Evolutionary conservation across 345 rosid species (phyloP).

Genomic region (Eucalyptus coolabah): DNA sequence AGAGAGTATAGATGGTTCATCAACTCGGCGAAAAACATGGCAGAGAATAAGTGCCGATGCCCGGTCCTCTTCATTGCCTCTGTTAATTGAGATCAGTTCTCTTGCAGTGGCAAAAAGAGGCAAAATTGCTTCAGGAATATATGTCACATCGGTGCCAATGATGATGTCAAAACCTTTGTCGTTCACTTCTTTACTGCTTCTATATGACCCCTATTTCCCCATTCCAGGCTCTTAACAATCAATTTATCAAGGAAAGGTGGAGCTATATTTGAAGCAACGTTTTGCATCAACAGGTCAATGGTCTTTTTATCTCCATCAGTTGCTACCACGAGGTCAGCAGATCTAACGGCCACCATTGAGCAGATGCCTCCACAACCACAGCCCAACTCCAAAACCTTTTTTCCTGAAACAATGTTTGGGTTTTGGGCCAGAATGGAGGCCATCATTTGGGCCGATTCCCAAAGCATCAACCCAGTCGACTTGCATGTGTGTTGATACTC

Average conservation of each 20-base stretch:
- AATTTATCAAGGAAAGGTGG: conserved; percentile 28
- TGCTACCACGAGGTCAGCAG: conserved; percentile 64
- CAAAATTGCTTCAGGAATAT: conserved; percentile 47
- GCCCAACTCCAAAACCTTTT: conserved; percentile 69
- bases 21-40: conserved; percentile 66
- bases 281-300: conserved; percentile 39
- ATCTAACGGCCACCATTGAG: conserved; percentile 65
- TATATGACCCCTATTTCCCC: conserved; percentile 65
- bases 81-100: conserved; percentile 27
- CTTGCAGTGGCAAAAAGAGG: conserved; percentile 73
- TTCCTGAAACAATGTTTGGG: conserved; percentile 56
- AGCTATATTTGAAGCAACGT: conserved; percentile 41
- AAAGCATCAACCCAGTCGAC: conserved; percentile 89
- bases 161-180: conserved; percentile 61
- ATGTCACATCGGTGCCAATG: conserved; percentile 80
- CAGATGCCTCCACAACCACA: conserved; percentile 83
- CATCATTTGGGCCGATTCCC: conserved; percentile 92
- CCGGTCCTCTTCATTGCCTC: neutral
- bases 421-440: conserved; percentile 64
- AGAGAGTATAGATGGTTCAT: conserved; percentile 52
- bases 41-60: conserved; percentile 57
- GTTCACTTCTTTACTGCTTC: conserved; percentile 24
- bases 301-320: conserved; percentile 67
- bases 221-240: conserved; percentile 39
- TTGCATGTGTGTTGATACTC: conserved; percentile 88